These are phyloP conservation scores for Magnusiomyces fungicola DNA, from an alignment of 1,139 yeast species.

Conservation along the genomic window DNA sequence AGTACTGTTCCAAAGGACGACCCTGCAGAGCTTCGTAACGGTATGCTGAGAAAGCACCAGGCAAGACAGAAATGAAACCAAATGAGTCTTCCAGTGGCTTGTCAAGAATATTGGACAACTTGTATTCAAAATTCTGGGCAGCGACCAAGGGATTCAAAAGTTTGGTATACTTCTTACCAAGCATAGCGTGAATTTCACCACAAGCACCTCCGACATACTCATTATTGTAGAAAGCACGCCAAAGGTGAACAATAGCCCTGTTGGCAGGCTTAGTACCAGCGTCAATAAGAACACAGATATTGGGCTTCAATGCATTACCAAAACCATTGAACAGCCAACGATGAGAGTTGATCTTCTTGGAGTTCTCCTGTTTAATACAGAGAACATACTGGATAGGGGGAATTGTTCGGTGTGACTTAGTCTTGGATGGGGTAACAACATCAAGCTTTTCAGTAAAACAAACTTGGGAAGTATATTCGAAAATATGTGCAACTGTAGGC, in stretches of 20 bases:
- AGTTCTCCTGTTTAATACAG: conserved; percentile 82
- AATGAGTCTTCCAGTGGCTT: conserved; percentile 85
- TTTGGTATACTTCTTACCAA: conserved; percentile 68
- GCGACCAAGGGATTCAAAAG: conserved; percentile 76
- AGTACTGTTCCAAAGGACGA: conserved; percentile 82
- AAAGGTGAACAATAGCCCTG: conserved; percentile 71
- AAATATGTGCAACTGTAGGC: conserved; percentile 83
- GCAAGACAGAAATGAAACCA: conserved; percentile 83
- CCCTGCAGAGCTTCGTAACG: conserved; percentile 69
- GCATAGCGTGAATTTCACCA: conserved; percentile 86
- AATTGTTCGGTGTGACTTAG: conserved; percentile 40
- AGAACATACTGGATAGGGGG: conserved; percentile 85
- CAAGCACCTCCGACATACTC: conserved; percentile 92
- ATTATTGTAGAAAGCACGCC: conserved; percentile 85
- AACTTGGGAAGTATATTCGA: conserved; percentile 72
- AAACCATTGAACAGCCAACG: conserved; percentile 97
- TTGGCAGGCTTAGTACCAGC: conserved; percentile 92
- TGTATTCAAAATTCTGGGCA: conserved; percentile 87
- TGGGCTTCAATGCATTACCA: conserved; percentile 79
- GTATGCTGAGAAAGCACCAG: conserved; percentile 92
- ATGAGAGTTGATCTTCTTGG: conserved; percentile 91
- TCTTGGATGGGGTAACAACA: conserved; percentile 47
- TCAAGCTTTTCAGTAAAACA: conserved; percentile 48
- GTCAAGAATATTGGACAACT: conserved; percentile 84
- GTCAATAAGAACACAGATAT: conserved; percentile 75